Base-by-base conservation (phyloP, 108 stramenopile genomes). In the Fragilaria radians region DNA sequence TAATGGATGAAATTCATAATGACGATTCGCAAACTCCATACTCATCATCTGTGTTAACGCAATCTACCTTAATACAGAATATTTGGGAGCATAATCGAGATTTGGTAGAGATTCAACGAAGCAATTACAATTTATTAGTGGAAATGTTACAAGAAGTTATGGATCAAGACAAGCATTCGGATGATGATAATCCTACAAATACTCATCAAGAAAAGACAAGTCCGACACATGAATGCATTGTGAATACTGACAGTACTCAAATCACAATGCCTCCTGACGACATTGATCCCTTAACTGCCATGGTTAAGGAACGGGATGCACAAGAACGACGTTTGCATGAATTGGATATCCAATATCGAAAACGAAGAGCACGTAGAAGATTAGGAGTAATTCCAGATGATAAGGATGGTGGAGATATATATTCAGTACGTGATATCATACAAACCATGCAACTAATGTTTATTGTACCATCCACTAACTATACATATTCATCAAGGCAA, bases 271-370 rank as follows among this genome's bases (percentile, higher is more conserved):
- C 22, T 5, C 23, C 50, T 57, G 24, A 21, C 55, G 1, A 18
- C 34, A 14, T 78, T 14, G 80, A 81, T 74, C 80, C 80, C 4
- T 54, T 81, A 56, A 81, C 80, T n/a, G 80, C 80, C 47, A 71
- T 81, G 62, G 45, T 77, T 7, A 70, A 70, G 66, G 74, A 81
- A 65, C 61, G 72, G 50, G 52, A 75, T 59, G 71, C 67, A 2
- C 47, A 57, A 28, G 66, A 76, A 68, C 56, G 66, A 32, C 61
- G 68, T 32, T 62, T 64, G 32, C 48, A 77, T 23, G 71, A 73
- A 65, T 55, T 76, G 47, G 63, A 73, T n/a, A 53, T 81, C 57
- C 64, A 77, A 68, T 81, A 81, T 46, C 56, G 68, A 52, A 76
- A 77, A 50, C 71, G 76, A 67, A 28, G 55, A 30, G 79, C 79